Evolutionary conservation across 768 basidiomycete genomes (phyloP), one percentile per base, ranked within the genome.

Genomic region (Naganishia randhawae): DNA sequence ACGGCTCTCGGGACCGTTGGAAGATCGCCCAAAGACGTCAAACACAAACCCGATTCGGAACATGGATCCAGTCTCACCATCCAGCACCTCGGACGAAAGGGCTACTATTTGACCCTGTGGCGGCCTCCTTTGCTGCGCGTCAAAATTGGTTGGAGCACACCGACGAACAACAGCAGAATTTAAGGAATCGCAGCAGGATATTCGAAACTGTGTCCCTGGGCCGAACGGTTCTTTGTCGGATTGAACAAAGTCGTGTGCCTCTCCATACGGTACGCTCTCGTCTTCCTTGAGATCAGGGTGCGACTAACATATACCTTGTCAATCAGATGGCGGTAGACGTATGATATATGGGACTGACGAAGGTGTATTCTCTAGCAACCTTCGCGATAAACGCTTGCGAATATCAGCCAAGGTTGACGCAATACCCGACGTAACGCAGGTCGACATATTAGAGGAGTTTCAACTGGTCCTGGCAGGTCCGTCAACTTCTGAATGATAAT

Each of bases 311-410:
- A 8, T 6, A 19, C 14, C n/a, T 25, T 14, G 13, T 51, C 57
- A 22, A 14, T n/a, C 78, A 96, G 94, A 85, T 75, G 85, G 85
- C 65, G 95, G 92, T 14, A 83, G 89, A 73, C 85, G 88, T 66
- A 87, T 96, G 73, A 93, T 91, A 10, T 98, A 94, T 80, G 96
- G 95, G n/a, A 95, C 95, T 3, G 91, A 94, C 74, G 93, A 97
- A 71, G 96, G 96, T 29, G 89, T 99, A 29, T 99, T 97, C 77
- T 85, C 98, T 69, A 92, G 92, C 31, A 91, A 97, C 77, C 82
- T 96, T 32, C 84, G 86, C 51, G 89, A 91, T 63, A 79, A 83
- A 39, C 86, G 86, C 72, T 85, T 87, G 51, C 90, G 92, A 27
- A 76, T 80, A 63, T 96, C 95, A 0, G 84, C 91, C 31, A 92